Conservation (phyloP, 768 basidiomycete genomes). For the Lactarius psammicola region DNA sequence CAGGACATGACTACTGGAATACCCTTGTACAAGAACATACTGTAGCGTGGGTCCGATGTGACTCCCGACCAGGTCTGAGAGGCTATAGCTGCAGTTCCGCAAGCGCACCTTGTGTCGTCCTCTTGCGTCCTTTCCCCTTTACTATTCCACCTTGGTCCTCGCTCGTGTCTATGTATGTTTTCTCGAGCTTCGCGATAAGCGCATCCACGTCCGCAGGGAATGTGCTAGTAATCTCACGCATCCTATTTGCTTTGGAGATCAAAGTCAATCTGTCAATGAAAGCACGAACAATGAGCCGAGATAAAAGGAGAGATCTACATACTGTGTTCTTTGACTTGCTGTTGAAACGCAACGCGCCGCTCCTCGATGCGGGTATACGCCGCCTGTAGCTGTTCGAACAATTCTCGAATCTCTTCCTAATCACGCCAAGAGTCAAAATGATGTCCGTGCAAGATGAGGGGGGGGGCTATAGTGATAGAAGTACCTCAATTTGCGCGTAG, state of each 20-base stretch:
- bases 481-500: constrained; percentile 20
- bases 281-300: too few relatives aligned
- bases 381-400: constrained; percentile 11
- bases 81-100: constrained; percentile 19
- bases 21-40: too few relatives aligned
- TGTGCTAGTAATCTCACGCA: constrained; percentile 13
- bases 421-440: neutral
- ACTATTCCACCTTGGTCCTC: neutral
- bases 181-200: constrained; percentile 12
- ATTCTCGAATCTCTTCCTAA: constrained; percentile 3
- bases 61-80: neutral
- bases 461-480: neutral
- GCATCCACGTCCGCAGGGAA: constrained; percentile 15
- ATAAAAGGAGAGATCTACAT: neutral
- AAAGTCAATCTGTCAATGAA: neutral
- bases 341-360: neutral
- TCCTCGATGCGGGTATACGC: constrained; percentile 13
- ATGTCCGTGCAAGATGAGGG: too few relatives aligned
- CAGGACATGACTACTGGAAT: too few relatives aligned
- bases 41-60: neutral
- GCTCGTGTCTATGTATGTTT: neutral
- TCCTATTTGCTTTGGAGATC: constrained; percentile 11
- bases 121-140: constrained; percentile 13
- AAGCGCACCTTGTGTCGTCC: constrained; percentile 15
- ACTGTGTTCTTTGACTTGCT: constrained; percentile 19